Percentiles rank a stretch among this genome's conserved stretches.
These are phyloP conservation scores for Stylonectria norvegica DNA, from an alignment of 2,329 filamentous ascomycete species.

Conservation along the genomic window DNA sequence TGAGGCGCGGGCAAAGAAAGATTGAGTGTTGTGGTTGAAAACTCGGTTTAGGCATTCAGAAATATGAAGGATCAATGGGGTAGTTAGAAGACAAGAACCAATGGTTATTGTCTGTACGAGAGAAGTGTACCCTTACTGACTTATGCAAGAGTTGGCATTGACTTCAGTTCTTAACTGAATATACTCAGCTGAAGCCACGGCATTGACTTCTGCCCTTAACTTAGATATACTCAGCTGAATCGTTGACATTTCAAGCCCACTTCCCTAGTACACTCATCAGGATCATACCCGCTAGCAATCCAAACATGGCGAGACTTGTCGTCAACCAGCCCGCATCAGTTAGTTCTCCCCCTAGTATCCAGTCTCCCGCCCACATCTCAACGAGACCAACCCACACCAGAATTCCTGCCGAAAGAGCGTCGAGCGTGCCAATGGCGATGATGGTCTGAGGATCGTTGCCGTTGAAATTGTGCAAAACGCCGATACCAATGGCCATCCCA, in stretches of 20 bases:
- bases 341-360: constrained; percentile 59
- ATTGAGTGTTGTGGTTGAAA: no score
- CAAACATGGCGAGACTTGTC: constrained; percentile 48
- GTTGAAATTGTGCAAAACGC: constrained; percentile 67
- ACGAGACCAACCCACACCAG: constrained; percentile 74
- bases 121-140: no score
- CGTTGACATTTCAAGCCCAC: constrained; percentile 56
- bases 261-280: constrained; percentile 73
- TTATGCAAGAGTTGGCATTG: no score
- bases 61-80: no score
- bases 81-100: no score
- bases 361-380: constrained; percentile 76
- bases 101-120: no score
- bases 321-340: constrained; percentile 45
- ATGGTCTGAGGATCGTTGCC: constrained; percentile 67
- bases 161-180: no score
- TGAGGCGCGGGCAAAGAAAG: constrained; percentile 23
- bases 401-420: constrained; percentile 72
- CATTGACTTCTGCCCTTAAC: no score
- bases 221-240: no score
- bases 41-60: no score
- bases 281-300: constrained; percentile 59
- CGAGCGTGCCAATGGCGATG: constrained; percentile 67
- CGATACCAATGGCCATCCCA: constrained; percentile 77
- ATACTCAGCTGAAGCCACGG: no score